These are phyloP conservation scores for Xanthoconium purpureum DNA, from an alignment of 768 basidiomycete species.

Conservation along the genomic window DNA sequence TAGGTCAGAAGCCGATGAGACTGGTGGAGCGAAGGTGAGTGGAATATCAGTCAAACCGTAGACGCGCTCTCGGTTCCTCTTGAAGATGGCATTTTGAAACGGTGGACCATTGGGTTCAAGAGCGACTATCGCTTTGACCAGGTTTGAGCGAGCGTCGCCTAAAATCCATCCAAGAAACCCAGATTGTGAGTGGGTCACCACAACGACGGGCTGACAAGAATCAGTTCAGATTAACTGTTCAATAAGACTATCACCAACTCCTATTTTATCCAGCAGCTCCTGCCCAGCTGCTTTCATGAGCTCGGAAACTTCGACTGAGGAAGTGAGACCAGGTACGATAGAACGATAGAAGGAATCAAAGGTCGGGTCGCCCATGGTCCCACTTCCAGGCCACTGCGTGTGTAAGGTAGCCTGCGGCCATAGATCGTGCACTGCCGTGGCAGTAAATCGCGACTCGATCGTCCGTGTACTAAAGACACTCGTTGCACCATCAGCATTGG, in stretches of 20 bases:
- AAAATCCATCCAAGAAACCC: slow-evolving; percentile 49
- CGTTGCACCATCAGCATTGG: slow-evolving; percentile 37
- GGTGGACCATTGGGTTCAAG: slow-evolving; percentile 52
- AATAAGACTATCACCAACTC: slow-evolving; percentile 33
- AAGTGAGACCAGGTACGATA: slow-evolving; percentile 38
- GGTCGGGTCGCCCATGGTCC: slow-evolving; percentile 41
- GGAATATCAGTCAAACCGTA: slow-evolving; percentile 51
- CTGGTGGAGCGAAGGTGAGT: slow-evolving; percentile 41
- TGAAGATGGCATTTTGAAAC: slow-evolving; percentile 40
- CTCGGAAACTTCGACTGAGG: slow-evolving; percentile 34
- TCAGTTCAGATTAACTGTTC: neutral
- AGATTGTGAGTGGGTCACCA: slow-evolving; percentile 53
- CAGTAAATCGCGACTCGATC: slow-evolving; percentile 44
- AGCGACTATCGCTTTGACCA: slow-evolving; percentile 46
- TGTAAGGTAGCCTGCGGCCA: slow-evolving; percentile 48
- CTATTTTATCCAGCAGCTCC: slow-evolving; percentile 44
- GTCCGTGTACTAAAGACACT: slow-evolving; percentile 27
- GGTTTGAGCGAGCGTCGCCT: slow-evolving; percentile 43
- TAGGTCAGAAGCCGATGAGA: slow-evolving; percentile 39
- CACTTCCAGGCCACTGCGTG: slow-evolving; percentile 54
- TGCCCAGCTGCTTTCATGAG: slow-evolving; percentile 43
- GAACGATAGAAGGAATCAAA: slow-evolving; percentile 48
- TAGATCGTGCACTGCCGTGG: slow-evolving; percentile 36
- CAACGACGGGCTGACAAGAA: slow-evolving; percentile 37
- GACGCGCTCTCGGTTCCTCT: slow-evolving; percentile 36